Conservation (phyloP, 306 rosid species). For the Vigna angularis region DNA sequence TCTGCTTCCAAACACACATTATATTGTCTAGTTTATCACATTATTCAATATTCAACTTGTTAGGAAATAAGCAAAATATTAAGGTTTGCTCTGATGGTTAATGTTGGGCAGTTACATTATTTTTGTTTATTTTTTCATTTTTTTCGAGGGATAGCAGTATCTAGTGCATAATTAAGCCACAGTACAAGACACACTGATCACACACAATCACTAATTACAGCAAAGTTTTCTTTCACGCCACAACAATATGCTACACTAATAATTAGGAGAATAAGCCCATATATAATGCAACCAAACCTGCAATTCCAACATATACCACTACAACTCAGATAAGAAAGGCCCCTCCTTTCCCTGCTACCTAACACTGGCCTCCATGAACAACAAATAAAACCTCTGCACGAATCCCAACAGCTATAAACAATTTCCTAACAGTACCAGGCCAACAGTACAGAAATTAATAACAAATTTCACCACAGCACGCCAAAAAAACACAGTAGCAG, state of each 20-base stretch:
- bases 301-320: not conserved
- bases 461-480: not conserved
- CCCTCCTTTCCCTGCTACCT: not conserved
- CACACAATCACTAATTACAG: not conserved
- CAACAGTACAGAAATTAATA: not conserved
- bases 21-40: not conserved
- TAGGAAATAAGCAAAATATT: not conserved
- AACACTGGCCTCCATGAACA: not conserved
- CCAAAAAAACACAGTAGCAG: not conserved
- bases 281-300: not conserved
- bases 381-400: not conserved
- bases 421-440: not conserved
- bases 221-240: not conserved
- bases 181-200: not conserved
- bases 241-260: not conserved
- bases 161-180: not conserved
- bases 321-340: not conserved
- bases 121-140: not conserved
- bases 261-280: not conserved
- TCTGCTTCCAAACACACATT: not conserved
- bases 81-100: not conserved
- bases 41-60: not conserved
- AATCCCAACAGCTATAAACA: not conserved
- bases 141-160: not conserved
- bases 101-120: not conserved